Percentiles rank a stretch among this genome's conserved stretches.
Conservation (phyloP, 345 rosid genomes). For the Boechera stricta region DNA sequence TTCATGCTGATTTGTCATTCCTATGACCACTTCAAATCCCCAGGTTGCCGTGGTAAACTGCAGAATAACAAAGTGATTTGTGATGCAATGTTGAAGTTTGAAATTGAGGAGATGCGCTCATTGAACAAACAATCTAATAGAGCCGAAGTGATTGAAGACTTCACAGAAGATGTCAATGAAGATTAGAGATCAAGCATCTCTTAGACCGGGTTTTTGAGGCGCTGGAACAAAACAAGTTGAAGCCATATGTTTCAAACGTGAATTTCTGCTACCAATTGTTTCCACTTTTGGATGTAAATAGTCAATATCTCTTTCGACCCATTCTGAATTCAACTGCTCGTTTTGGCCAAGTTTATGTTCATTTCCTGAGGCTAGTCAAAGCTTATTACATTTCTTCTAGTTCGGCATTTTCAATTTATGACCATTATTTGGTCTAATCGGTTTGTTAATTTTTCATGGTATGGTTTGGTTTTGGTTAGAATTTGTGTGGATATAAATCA, state of each 20-base stretch:
- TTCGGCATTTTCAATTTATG: not conserved
- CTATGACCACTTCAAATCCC: slow-evolving; percentile 7
- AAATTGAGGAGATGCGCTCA: slow-evolving; percentile 75
- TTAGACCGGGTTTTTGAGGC: not conserved
- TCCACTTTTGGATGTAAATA: slow-evolving; percentile 31
- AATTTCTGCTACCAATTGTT: slow-evolving; percentile 21
- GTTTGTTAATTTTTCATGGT: not conserved
- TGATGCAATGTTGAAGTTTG: slow-evolving; percentile 64
- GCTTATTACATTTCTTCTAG: not conserved
- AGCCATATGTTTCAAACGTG: not conserved
- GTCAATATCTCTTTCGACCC: not conserved
- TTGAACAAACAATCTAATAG: slow-evolving; percentile 51
- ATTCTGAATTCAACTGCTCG: slow-evolving; percentile 1
- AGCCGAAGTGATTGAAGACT: slow-evolving; percentile 70
- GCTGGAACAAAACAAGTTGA: not conserved
- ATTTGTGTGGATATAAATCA: not conserved
- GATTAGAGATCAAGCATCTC: slow-evolving; percentile 37
- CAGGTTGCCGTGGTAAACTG: slow-evolving; percentile 78
- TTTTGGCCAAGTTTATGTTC: slow-evolving; percentile 1
- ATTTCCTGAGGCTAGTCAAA: not conserved
- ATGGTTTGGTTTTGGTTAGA: not conserved
- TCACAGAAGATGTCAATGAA: slow-evolving; percentile 55
- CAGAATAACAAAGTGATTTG: slow-evolving; percentile 53
- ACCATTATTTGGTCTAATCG: not conserved
- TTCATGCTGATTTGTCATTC: slow-evolving; percentile 33